Conservation (phyloP, 495 filamentous ascomycete genomes). For the Hypoxylon crocopeplum region DNA sequence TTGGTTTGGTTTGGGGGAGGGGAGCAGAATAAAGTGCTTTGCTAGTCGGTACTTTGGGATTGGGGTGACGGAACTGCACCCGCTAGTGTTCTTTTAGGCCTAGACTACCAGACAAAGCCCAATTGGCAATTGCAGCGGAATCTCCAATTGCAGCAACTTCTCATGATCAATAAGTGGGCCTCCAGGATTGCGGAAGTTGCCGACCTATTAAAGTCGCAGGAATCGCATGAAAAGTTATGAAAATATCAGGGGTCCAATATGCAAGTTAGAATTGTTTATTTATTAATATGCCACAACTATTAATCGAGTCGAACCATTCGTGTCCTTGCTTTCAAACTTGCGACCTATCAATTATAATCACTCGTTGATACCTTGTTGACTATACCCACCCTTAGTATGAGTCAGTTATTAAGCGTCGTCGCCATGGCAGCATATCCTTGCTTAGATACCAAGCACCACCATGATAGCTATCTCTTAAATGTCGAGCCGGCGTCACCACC, state of each 20-base stretch:
- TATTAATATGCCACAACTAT: constrained; percentile 21
- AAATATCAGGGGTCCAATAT: constrained; percentile 22
- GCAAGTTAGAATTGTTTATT: constrained; percentile 24
- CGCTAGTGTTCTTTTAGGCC: constrained; percentile 8
- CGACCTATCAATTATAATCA: constrained; percentile 10
- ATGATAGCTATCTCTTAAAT: constrained; percentile 8
- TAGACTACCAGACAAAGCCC: constrained; percentile 20
- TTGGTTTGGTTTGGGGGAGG: constrained; percentile 8
- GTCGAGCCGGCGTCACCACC: constrained; percentile 2
- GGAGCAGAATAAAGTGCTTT: constrained; percentile 9
- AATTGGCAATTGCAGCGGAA: no score
- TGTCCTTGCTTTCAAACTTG: neutral
- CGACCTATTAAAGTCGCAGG: constrained; percentile 1
- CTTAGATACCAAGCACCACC: constrained; percentile 2
- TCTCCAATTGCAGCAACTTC: neutral
- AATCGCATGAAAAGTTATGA: neutral
- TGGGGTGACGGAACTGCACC: constrained; percentile 22
- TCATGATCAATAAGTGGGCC: neutral
- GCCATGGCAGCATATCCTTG: constrained; percentile 11
- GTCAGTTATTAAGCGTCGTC: constrained; percentile 18
- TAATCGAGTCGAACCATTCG: constrained; percentile 18
- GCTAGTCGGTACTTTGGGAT: neutral
- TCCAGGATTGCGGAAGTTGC: constrained; percentile 6
- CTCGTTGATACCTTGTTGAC: constrained; percentile 3
- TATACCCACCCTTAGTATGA: constrained; percentile 19